phyloP scores from a whole-genome alignment of 768 basidiomycete species.

The Austroboletus festivus region DNA sequence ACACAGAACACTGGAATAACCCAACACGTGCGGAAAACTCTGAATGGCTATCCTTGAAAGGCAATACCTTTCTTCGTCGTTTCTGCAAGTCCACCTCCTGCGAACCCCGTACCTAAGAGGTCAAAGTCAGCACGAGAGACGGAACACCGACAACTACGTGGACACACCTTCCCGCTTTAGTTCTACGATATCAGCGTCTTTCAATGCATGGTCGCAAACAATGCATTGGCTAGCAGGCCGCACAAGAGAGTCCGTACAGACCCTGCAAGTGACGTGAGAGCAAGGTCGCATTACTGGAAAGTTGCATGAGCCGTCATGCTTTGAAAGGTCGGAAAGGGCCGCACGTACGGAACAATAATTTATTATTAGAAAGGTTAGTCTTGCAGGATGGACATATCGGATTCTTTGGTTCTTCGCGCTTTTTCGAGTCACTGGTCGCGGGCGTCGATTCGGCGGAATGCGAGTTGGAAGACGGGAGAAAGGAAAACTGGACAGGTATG shows the following conservation, averaged over 20 bases:
- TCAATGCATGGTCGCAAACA: slow-evolving; percentile 70
- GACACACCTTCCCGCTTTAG: slow-evolving; percentile 81
- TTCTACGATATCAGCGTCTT: slow-evolving; percentile 74
- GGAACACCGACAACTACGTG: not conserved
- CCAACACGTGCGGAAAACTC: slow-evolving; percentile 2
- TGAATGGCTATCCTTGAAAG: slow-evolving; percentile 67
- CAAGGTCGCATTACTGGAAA: slow-evolving; percentile 76
- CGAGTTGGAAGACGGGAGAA: slow-evolving; percentile 38
- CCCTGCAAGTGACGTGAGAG: slow-evolving; percentile 88
- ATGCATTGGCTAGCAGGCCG: slow-evolving; percentile 78
- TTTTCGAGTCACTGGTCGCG: slow-evolving; percentile 33
- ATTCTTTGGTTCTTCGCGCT: slow-evolving; percentile 52
- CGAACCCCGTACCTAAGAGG: slow-evolving; percentile 80
- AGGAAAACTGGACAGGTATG: slow-evolving; percentile 76
- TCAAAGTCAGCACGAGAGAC: slow-evolving; percentile 2
- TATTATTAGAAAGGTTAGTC: slow-evolving; percentile 76
- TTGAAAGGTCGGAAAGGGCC: not conserved
- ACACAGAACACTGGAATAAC: not conserved
- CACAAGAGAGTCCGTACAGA: slow-evolving; percentile 86
- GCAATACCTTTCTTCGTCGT: slow-evolving; percentile 74
- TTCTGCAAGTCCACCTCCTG: slow-evolving; percentile 93
- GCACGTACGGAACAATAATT: slow-evolving; percentile 62
- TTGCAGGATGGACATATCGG: slow-evolving; percentile 89
- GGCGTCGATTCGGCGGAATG: slow-evolving; percentile 40
- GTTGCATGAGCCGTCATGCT: not conserved